Base-by-base conservation (phyloP, 768 basidiomycete species). In the Mycena rebaudengoi region DNA sequence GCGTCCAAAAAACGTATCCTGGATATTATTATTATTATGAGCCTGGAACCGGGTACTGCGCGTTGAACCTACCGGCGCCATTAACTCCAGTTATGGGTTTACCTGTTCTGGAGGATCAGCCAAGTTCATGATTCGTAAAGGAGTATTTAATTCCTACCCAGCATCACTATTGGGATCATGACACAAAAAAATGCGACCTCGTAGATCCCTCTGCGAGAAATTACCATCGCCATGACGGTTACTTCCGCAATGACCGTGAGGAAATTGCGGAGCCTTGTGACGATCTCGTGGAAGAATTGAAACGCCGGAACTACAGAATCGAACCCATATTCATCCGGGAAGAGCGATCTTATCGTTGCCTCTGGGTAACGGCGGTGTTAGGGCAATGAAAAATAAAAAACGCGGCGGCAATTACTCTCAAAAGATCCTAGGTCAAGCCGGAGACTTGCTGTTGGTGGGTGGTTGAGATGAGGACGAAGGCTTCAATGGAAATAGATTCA, bases 21-120 rank as follows among this genome's bases (percentile, higher is more conserved):
- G 23, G 8, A 30, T 5, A 13, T 25, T 8, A 5, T 45, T 5
- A 51, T 25, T 20, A 16, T 39, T 25, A 32, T 30, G n/a, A n/a
- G n/a, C n/a, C 60, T 82, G 78, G 4, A 71, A 70, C 1, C 79
- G 76, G 76, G 77, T 81, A 57, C 80, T 82, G 3, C 82, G 82
- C 13, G 41, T 12, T 1, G 28, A 29, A 58, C 75, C 45, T 35
- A 81, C 82, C 78, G 56, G 71, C 73, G n/a, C 75, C 77, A 0
- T 77, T 76, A 16, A 76, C 73, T 4, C 71, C 76, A 55, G 78
- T 78, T 1, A 56, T 67, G 14, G 81, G 83, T 3, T 74, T 68
- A 7, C n/a, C n/a, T n/a, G n/a, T n/a, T n/a, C n/a, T n/a, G n/a
- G n/a, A n/a, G n/a, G n/a, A n/a, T n/a, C n/a, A n/a, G n/a, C n/a